Conservation (phyloP, 2,329 filamentous ascomycete genomes). For the Tolypocladium ovalisporum region DNA sequence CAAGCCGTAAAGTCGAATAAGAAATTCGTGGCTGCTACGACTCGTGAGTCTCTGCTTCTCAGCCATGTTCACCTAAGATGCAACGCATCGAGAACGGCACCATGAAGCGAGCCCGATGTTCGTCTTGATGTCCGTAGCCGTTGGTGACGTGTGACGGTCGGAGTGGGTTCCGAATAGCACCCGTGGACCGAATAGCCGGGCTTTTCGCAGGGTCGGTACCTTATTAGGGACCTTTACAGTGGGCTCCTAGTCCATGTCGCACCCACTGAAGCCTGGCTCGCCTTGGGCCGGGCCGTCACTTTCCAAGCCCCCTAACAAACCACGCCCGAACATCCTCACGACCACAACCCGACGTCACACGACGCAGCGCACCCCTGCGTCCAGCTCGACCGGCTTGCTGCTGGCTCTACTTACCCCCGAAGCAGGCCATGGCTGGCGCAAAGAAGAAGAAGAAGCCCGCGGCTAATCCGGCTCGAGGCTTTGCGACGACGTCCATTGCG, state of each 20-base stretch:
- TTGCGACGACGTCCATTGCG: slow-evolving; percentile 86
- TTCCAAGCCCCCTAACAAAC: background rate
- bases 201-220: no score
- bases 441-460: slow-evolving; percentile 90
- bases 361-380: background rate
- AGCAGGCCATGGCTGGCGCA: slow-evolving; percentile 48
- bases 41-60: no score
- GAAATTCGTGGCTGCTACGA: no score
- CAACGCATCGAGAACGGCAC: no score
- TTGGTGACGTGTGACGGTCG: no score
- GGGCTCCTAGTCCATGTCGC: background rate
- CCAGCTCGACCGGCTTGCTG: background rate
- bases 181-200: no score
- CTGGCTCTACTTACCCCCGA: background rate
- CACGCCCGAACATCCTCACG: background rate
- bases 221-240: no score
- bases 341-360: background rate
- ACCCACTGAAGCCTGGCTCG: background rate
- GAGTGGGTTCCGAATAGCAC: no score
- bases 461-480: slow-evolving; percentile 80
- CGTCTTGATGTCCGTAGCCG: no score
- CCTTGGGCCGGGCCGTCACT: background rate
- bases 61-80: no score
- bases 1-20: no score
- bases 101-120: no score